Evolutionary conservation across 1,284 basidiomycete species (phyloP).

Genomic region (Leccinum angustisporum): DNA sequence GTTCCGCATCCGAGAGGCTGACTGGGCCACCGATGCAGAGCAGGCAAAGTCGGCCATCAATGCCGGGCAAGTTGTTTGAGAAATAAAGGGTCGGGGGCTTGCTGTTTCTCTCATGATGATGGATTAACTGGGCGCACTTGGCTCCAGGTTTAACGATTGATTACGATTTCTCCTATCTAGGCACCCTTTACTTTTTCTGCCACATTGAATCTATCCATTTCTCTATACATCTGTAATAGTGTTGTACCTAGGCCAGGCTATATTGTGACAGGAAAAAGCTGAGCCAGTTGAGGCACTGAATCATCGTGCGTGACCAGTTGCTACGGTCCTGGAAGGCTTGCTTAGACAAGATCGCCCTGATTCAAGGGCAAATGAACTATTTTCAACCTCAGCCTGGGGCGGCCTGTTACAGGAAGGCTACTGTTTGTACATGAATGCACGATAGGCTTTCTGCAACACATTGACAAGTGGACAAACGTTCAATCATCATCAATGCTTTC

Average conservation of each 20-base stretch:
- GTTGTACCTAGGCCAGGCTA: background rate
- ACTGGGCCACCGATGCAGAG: constrained; percentile 13
- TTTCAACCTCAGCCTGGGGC: too few species aligned
- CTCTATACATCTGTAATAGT: background rate
- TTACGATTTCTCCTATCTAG: background rate
- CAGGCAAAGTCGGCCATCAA: background rate
- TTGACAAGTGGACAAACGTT: background rate
- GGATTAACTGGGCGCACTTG: background rate
- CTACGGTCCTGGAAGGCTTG: background rate
- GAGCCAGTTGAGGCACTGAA: background rate
- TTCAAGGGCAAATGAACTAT: too few species aligned
- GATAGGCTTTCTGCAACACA: background rate
- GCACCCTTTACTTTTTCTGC: background rate
- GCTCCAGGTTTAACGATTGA: background rate
- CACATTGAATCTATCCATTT: background rate
- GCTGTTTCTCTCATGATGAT: background rate
- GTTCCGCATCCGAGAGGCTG: constrained; percentile 29
- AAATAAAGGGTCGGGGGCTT: background rate
- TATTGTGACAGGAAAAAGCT: too few species aligned
- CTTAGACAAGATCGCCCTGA: too few species aligned
- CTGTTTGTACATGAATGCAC: too few species aligned
- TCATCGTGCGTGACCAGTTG: background rate
- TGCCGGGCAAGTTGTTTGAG: background rate
- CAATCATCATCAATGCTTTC: background rate
- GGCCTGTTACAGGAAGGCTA: too few species aligned